Base-by-base conservation (phyloP, 768 basidiomycete species). In the Pleurotus sapidus region DNA sequence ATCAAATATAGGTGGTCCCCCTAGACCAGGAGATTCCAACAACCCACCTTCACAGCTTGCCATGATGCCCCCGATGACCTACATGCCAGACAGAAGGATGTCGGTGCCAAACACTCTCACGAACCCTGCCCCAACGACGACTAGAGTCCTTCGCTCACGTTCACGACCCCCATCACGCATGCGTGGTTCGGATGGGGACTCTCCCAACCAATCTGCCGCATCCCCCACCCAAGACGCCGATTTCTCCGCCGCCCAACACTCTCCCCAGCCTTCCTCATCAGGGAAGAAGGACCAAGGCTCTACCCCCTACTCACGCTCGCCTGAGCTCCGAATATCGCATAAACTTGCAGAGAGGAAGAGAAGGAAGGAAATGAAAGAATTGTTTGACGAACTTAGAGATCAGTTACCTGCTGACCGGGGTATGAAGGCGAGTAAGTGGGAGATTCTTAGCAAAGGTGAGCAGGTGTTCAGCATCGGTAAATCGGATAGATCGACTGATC, bases 341-440 rank as follows among this genome's bases (percentile, higher is more conserved):
- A 99, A 99, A 68, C 83, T 99, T 27, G 97, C 97, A 2, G 97
- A 99, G 74, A 79, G 97, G 59, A 98, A 98, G 72, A 76, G 97
- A 64, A 81, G 97, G 72, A 98, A 96, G 73, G 97, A 99, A 74
- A 99, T 99, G 97, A 97, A 97, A 69, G 95, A 98, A 59, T 71
- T 99, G 45, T 98, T 98, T 67, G 97, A 99, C 64, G 97, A 99
- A 70, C 74, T 99, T 61, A 83, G 94, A 57, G 95, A 97, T 70
- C 86, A 92, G 65, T 76, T 99, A 23, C 97, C 97, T 1, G 88
- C 89, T 51, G 94, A 94, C 75, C 84, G 90, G 53, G 94, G 89
- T 43, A 91, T 95, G 87, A 98, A 98, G 68, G 90, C 93, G 17
- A 95, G 92, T 75, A 99, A 99, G 75, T 98, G 96, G 97, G 97